A percentile compares a stretch with the other conserved stretches of the same genome.
phyloP scores from a whole-genome alignment of 1,139 yeast species.

The Candida anutae region DNA sequence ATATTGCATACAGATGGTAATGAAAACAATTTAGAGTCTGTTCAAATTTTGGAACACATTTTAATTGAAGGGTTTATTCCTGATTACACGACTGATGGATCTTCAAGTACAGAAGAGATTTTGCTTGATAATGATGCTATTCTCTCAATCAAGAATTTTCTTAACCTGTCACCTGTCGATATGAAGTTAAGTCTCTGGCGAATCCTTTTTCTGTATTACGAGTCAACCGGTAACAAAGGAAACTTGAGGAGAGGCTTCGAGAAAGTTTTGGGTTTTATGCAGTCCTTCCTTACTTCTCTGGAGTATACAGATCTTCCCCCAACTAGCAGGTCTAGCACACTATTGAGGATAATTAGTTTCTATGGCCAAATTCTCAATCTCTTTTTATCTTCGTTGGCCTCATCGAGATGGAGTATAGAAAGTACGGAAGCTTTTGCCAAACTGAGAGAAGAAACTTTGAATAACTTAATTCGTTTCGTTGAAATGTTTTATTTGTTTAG shows the following conservation, averaged over 20 bases:
- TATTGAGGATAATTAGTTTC: conserved; percentile 33
- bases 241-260: conserved; percentile 51
- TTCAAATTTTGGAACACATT: conserved; percentile 49
- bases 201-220: conserved; percentile 56
- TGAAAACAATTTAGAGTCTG: conserved; percentile 37
- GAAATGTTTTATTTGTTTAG: conserved; percentile 37
- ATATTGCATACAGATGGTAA: conserved; percentile 38
- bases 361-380: conserved; percentile 32
- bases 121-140: conserved; percentile 13
- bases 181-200: conserved; percentile 73
- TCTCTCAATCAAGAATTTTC: conserved; percentile 48
- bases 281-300: conserved; percentile 25
- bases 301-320: conserved; percentile 6
- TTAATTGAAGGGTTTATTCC: conserved; percentile 13
- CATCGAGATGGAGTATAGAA: conserved; percentile 16
- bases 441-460: conserved; percentile 5
- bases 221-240: conserved; percentile 26
- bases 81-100: neutral
- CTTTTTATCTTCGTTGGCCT: conserved; percentile 17
- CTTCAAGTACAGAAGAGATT: conserved; percentile 1
- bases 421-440: conserved; percentile 1
- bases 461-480: conserved; percentile 20
- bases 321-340: conserved; percentile 9
- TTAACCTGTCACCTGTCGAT: conserved; percentile 56
- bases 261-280: conserved; percentile 35